phyloP scores from a whole-genome alignment of 257 asterid genomes.

The Solanum chiquidenum region DNA sequence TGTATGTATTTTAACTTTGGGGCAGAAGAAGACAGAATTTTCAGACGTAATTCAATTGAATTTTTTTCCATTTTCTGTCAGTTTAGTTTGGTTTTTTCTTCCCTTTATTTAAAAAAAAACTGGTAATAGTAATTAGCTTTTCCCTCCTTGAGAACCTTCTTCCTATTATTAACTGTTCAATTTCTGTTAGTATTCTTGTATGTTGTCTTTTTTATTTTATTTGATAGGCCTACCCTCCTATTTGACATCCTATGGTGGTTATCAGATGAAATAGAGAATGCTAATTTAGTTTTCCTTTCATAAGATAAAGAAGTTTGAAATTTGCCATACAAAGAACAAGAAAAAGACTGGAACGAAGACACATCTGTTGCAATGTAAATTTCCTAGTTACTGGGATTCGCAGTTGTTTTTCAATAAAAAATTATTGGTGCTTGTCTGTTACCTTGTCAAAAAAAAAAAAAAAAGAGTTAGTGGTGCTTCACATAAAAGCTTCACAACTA shows the following conservation, averaged over 20 bases:
- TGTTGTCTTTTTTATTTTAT: neutral
- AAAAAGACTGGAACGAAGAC: neutral
- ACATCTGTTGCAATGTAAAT: neutral
- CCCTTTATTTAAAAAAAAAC: neutral
- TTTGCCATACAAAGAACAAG: neutral
- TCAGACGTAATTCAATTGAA: neutral
- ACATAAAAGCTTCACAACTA: neutral
- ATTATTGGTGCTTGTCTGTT: neutral
- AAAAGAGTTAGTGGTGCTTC: neutral
- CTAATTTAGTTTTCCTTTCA: neutral
- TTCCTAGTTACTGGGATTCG: neutral
- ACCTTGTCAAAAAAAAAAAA: neutral
- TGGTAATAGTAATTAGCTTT: neutral
- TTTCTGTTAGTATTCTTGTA: neutral
- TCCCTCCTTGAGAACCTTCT: neutral
- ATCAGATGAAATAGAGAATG: neutral
- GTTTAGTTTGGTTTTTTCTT: neutral
- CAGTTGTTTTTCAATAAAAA: neutral
- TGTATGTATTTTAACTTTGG: neutral
- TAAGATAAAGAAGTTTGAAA: neutral
- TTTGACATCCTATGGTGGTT: neutral
- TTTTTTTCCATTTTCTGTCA: neutral
- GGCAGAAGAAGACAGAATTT: neutral
- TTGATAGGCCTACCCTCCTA: neutral
- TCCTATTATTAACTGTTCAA: neutral